Evolutionary conservation across 2,329 filamentous ascomycete genomes (phyloP), one percentile per base, ranked within the genome.

Genomic region (Calonectria henricotiae): DNA sequence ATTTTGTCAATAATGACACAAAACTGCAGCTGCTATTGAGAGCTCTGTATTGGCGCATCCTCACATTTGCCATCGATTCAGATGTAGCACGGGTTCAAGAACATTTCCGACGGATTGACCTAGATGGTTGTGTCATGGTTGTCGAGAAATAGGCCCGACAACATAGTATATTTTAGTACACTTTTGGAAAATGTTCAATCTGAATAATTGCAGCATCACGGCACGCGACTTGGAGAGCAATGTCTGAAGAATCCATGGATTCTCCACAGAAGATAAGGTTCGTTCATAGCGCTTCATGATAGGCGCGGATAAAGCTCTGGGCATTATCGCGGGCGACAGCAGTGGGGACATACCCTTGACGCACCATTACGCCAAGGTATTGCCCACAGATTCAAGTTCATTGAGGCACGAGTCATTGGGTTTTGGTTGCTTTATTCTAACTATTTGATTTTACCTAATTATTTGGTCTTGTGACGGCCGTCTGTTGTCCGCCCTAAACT

Each of bases 41-140:
- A 49, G 71, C 69, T 2, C 15, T 71, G n/a, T 55, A 62, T 13
- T 71, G 69, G 71, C 54, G 70, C 15, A 71, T 70, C 20, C 23
- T 71, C n/a, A 60, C 62, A 1, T 69, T 69, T 69, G 49, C 69
- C 15, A 64, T 72, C 39, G 69, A 72, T 43, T 11, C 62, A 1
- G 60, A 69, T 49, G 41, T 71, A 15, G 25, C 17, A 5, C 69
- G 58, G 62, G 71, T 71, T 12, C 25, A 35, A 9, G 37, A 66
- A 2, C 62, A 71, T 30, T 20, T 69, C 2, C 43, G 54, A 5
- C 49, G n/a, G 1, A 37, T 66, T 3, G 41, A 61, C 27, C 63
- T 46, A 2, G 39, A 62, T 2, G 27, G 41, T n/a, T 32, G 9
- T 7, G n/a, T 27, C 5, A 25, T 7, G 17, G 12, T 37, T 15